Base-by-base conservation (phyloP, 1,284 basidiomycete species). In the Trichosporon asahii region DNA sequence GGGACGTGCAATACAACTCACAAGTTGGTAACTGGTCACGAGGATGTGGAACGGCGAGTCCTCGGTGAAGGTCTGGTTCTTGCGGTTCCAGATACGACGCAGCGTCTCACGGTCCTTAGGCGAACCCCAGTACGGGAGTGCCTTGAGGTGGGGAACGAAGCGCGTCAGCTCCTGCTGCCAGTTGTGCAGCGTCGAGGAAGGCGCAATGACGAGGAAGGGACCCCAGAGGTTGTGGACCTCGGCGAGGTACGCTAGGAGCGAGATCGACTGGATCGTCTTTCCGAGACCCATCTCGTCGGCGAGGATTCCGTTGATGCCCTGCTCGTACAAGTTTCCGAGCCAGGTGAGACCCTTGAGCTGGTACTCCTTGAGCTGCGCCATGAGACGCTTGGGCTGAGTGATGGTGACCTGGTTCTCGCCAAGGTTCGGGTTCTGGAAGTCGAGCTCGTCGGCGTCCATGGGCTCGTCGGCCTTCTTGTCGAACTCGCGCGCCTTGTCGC, bases 211-310 rank as follows among this genome's bases (percentile, higher is more conserved):
- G n/a, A 99, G 88, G 87, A 99, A 99, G 18, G 97, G 97, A 0
- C 97, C 97, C 97, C 97, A 99, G 72, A 99, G 97, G 80, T 98
- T 93, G 82, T 99, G 97, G 0, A 90, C 90, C 84, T 99, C 97
- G 9, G 97, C 96, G 23, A 99, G 89, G 84, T 99, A 97, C 5
- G 96, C 94, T 71, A 99, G 88, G 12, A 99, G 85, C 23, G 97
- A 97, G 68, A 99, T 99, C 0, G 95, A 98, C 87, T 99, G 97
- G 18, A 99, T 95, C 29, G 97, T 99, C 93, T 95, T 95, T 76
- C 94, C 94, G 29, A 95, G 88, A 86, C 94, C 95, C 97, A 99
- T 99, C 85, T 99, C 97, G 82, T 99, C 97, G 3, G 95, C 95
- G 15, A 98, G 87, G 77, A 98, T 98, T 72, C 95, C 95, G 79